Conservation (phyloP, 2,329 filamentous ascomycete genomes). For the Westerdykella sp. region DNA sequence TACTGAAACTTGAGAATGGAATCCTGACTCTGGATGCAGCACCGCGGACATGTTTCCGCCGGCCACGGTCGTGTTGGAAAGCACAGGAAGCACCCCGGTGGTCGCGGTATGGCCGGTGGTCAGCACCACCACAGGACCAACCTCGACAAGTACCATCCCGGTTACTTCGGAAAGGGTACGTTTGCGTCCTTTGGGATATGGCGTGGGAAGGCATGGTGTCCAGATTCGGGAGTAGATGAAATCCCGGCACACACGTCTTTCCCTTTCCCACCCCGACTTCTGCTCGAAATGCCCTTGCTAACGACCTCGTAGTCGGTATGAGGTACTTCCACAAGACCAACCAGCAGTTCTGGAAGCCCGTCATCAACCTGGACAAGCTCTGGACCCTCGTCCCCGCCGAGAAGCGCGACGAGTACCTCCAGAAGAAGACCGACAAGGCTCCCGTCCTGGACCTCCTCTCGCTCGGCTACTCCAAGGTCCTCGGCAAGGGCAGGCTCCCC, state of each 20-base stretch:
- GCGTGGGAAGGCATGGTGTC: no score
- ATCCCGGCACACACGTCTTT: no score
- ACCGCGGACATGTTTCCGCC: constrained; percentile 93
- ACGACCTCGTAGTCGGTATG: constrained; percentile 60
- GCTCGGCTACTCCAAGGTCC: constrained; percentile 96
- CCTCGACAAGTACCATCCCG: constrained; percentile 85
- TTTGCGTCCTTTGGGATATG: constrained; percentile 21
- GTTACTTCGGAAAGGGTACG: constrained; percentile 83
- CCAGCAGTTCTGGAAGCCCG: constrained; percentile 97
- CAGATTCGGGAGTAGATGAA: no score
- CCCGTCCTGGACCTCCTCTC: constrained; percentile 97
- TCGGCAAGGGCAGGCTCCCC: constrained; percentile 96
- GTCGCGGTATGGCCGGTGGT: constrained; percentile 85
- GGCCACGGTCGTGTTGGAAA: constrained; percentile 98
- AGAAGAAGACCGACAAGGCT: constrained; percentile 81
- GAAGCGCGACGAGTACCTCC: constrained; percentile 87
- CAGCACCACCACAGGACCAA: constrained; percentile 92
- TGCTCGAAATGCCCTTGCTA: background rate
- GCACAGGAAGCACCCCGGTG: constrained; percentile 85
- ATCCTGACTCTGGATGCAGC: constrained; percentile 42
- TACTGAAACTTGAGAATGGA: constrained; percentile 11
- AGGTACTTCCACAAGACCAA: constrained; percentile 86
- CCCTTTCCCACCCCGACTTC: no score
- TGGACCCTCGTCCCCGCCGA: constrained; percentile 92
- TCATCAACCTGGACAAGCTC: constrained; percentile 99